Evolutionary conservation across 352 stramenopile species (phyloP), one percentile per base, ranked within the genome.

Genomic region (Albugo candida): DNA sequence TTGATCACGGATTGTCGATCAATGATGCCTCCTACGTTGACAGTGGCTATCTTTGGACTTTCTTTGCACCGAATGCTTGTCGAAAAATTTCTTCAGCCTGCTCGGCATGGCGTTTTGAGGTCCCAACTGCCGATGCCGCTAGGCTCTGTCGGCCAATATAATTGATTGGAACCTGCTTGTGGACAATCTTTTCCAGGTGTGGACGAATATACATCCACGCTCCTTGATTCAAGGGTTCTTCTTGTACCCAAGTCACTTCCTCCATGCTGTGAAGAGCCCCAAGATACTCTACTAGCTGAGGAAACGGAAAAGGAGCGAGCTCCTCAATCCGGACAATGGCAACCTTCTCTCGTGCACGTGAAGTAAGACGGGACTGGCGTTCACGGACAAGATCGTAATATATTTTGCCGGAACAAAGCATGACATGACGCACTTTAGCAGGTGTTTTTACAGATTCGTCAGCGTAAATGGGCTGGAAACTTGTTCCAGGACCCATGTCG

Each of bases 371-470:
- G n/a, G 59, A 57, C 14, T 67, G 70, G 10, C 54, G 58, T 43
- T 82, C 70, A 48, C 72, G 74, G 21, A 78, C 65, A 13, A 91
- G 63, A 19, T 91, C 77, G 51, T 91, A 91, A 59, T 84, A 91
- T 47, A 91, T 78, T 24, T 91, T 91, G 21, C 75, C 77, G 12
- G 75, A 84, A 55, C 74, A 84, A 42, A 87, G 81, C 46, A 83
- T 63, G 2, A 91, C 59, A 34, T 65, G 71, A 53, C 76, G 75
- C 34, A 91, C 69, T 40, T 73, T 60, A 16, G 55, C 63, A 0
- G 56, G 41, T 35, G 75, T 58, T 6, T 54, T 49, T 53, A 82
- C 67, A 4, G 56, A 65, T 11, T 61, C 48, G 19, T 91, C 77
- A 2, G 58, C 58, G 52, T 83, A 61, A 19, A 91, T 67, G 1